Percentiles rank a stretch among this genome's conserved stretches.
Evolutionary conservation across 2,329 filamentous ascomycete species (phyloP).

Genomic region (Cercospora zeae-maydis): DNA sequence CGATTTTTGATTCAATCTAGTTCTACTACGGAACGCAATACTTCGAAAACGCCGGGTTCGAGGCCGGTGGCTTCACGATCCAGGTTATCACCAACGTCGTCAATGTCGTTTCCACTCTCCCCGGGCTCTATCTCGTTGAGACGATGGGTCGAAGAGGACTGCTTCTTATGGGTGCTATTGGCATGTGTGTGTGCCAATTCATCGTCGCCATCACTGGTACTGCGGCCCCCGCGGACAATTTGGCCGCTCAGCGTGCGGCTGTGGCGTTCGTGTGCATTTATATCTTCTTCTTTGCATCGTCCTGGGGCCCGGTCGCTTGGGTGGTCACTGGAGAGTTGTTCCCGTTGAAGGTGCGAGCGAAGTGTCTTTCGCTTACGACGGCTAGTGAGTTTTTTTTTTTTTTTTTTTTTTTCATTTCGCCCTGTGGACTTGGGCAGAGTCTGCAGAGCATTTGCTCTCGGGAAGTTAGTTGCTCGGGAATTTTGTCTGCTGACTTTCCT

Average conservation of each 20-base stretch:
- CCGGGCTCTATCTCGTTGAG: constrained; percentile 58
- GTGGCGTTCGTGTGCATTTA: constrained; percentile 88
- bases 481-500: too few species aligned
- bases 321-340: constrained; percentile 83
- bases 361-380: constrained; percentile 31
- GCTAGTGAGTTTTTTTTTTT: neutral
- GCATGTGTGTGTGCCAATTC: constrained; percentile 59
- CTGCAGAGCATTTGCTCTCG: too few species aligned
- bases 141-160: constrained; percentile 70
- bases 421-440: neutral
- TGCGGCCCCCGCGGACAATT: constrained; percentile 39
- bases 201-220: constrained; percentile 47
- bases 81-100: constrained; percentile 51
- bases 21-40: constrained; percentile 62
- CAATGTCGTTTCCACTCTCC: constrained; percentile 71
- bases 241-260: constrained; percentile 55
- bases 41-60: constrained; percentile 48
- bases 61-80: constrained; percentile 23
- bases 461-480: too few species aligned
- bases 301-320: constrained; percentile 75
- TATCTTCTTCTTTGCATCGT: constrained; percentile 88
- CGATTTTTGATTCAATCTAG: neutral
- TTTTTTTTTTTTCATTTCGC: neutral
- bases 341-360: constrained; percentile 49
- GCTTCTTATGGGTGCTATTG: constrained; percentile 68